Conservation (phyloP, 805 yeast genomes). For the Candida glaebosa region DNA sequence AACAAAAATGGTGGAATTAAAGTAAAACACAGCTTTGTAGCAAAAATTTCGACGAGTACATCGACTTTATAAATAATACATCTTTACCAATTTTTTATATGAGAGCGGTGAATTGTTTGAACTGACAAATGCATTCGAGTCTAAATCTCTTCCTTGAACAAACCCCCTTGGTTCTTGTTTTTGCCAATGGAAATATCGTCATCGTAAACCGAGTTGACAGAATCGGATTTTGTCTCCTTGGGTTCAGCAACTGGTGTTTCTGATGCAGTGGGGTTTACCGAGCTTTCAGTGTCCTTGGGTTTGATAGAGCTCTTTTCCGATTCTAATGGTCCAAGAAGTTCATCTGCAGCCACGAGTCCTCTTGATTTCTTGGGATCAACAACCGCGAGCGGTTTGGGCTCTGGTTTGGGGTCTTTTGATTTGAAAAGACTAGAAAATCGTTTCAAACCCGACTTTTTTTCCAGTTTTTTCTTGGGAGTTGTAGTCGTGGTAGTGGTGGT, state of each 20-base stretch:
- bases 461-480: conserved; percentile 5
- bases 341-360: conserved; percentile 3
- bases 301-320: neutral
- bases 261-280: conserved; percentile 1
- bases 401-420: conserved; percentile 5
- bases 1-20: neutral
- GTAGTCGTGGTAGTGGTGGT: conserved; percentile 9
- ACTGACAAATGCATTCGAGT: conserved; percentile 1
- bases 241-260: conserved; percentile 11
- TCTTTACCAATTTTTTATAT: neutral
- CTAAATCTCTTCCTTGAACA: conserved; percentile 41
- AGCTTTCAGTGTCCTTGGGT: neutral
- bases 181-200: conserved; percentile 30
- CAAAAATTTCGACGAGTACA: neutral
- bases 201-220: conserved; percentile 12
- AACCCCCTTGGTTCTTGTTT: conserved; percentile 29
- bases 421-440: conserved; percentile 15
- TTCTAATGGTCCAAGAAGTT: neutral
- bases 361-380: conserved; percentile 5
- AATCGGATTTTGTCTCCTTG: conserved; percentile 8
- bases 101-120: neutral
- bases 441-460: conserved; percentile 13
- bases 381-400: neutral
- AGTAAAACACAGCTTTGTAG: conserved; percentile 1
- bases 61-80: neutral